phyloP scores from a whole-genome alignment of 1,284 basidiomycete genomes.

The Polyporus tsugae region DNA sequence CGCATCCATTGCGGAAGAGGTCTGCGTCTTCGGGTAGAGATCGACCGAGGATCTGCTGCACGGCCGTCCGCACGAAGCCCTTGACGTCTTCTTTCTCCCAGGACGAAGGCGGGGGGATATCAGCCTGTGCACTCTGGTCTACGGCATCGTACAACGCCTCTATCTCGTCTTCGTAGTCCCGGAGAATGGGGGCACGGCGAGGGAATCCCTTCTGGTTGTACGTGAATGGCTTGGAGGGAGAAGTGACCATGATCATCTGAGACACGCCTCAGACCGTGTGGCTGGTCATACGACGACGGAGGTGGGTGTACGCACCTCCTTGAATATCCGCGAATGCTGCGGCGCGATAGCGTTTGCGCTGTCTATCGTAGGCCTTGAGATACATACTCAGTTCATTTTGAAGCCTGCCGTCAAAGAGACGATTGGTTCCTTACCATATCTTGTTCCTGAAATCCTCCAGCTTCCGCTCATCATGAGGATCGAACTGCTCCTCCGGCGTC shows the following conservation, averaged over 20 bases:
- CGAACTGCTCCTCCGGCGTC: slow-evolving; percentile 31
- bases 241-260: slow-evolving; percentile 45
- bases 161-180: slow-evolving; percentile 43
- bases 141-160: slow-evolving; percentile 42
- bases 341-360: slow-evolving; percentile 48
- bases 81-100: slow-evolving; percentile 38
- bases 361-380: slow-evolving; percentile 46
- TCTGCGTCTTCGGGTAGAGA: slow-evolving; percentile 42
- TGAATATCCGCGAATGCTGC: slow-evolving; percentile 52
- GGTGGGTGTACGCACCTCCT: slow-evolving; percentile 34
- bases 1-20: slow-evolving; percentile 49
- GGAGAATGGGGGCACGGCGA: slow-evolving; percentile 39
- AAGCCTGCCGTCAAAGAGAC: too few species aligned
- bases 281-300: neutral
- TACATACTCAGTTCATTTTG: too few species aligned
- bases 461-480: slow-evolving; percentile 32
- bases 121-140: slow-evolving; percentile 35
- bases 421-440: slow-evolving; percentile 40
- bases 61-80: slow-evolving; percentile 38
- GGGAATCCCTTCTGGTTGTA: slow-evolving; percentile 45
- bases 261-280: neutral
- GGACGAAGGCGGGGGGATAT: slow-evolving; percentile 32
- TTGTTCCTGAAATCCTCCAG: slow-evolving; percentile 38
- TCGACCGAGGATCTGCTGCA: slow-evolving; percentile 35
- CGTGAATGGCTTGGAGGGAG: slow-evolving; percentile 41